These are phyloP conservation scores for Euphorbia peplus DNA, from an alignment of 345 rosid species.

Conservation along the genomic window DNA sequence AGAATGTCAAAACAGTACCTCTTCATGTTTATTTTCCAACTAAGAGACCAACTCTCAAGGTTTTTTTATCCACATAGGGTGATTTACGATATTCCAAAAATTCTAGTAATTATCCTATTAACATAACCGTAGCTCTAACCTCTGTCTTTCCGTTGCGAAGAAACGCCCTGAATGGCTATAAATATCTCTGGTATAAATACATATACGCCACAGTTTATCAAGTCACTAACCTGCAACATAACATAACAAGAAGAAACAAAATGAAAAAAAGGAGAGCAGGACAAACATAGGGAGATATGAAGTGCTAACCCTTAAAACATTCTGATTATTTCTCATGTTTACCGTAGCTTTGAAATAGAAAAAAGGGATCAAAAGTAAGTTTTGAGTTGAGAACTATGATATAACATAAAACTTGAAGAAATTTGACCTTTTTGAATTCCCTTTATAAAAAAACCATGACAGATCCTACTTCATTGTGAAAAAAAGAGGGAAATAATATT, in stretches of 20 bases:
- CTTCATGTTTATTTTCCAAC: background rate
- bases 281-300: background rate
- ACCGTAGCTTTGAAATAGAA: background rate
- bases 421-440: background rate
- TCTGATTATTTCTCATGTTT: background rate
- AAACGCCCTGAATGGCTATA: slow-evolving; percentile 30
- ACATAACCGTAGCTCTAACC: slow-evolving; percentile 16
- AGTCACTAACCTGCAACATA: slow-evolving; percentile 29
- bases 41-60: background rate
- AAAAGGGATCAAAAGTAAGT: background rate
- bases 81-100: background rate
- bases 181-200: slow-evolving; percentile 31
- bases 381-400: background rate
- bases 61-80: background rate
- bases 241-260: background rate
- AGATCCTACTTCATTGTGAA: background rate
- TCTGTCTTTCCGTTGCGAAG: slow-evolving; percentile 29
- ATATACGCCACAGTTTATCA: slow-evolving; percentile 34
- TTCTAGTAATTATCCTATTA: background rate
- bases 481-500: background rate
- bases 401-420: background rate
- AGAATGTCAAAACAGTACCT: background rate
- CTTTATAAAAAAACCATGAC: background rate
- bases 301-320: background rate
- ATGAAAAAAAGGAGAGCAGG: background rate